Base-by-base conservation (phyloP, 208 protist species). In the Wallacemonas collosoma region DNA sequence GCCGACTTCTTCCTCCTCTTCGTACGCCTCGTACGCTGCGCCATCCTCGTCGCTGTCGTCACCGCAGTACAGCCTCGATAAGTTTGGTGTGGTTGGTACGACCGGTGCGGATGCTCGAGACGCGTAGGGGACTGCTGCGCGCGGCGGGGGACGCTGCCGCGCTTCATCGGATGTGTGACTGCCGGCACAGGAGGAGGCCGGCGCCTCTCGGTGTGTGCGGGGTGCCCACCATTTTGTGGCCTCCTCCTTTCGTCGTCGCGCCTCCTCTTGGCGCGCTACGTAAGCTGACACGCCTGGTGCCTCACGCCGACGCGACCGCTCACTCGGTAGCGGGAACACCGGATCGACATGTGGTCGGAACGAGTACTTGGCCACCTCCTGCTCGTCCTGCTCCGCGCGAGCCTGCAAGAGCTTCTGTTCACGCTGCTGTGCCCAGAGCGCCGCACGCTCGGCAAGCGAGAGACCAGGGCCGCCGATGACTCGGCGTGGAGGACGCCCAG, bases 341-440 rank as follows among this genome's bases (percentile, higher is more conserved):
- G 76, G 66, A 51, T 86, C 79, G 11, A 92, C 81, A 17, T 82
- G 68, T 9, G 90, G 87, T 7, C 67, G 80, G 64, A 95, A 95
- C 36, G 90, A 79, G 79, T 84, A 92, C 61, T 89, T 79, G 56
- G 79, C 75, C 50, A 69, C 38, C 38, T 50, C 60, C 0, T 72
- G 70, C 50, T 73, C 74, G 47, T 86, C 76, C 44, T 77, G 15
- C 76, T 90, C 87, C 39, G n/a, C 5, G 17, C 76, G 76, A 53
- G 83, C 76, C 45, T 79, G 51, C 14, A 68, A 43, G n/a, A 91
- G 76, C 38, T 81, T 77, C 15, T 72, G 71, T 11, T 82, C 73
- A 40, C 83, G 82, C 72, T 88, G 90, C 75, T 78, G 75, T 9
- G 65, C 77, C 83, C 87, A 89, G 61, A 87, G 35, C 61, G 75